Evolutionary conservation across 1,139 yeast genomes (phyloP).

Genomic region (Geotrichum citri-aurantii): DNA sequence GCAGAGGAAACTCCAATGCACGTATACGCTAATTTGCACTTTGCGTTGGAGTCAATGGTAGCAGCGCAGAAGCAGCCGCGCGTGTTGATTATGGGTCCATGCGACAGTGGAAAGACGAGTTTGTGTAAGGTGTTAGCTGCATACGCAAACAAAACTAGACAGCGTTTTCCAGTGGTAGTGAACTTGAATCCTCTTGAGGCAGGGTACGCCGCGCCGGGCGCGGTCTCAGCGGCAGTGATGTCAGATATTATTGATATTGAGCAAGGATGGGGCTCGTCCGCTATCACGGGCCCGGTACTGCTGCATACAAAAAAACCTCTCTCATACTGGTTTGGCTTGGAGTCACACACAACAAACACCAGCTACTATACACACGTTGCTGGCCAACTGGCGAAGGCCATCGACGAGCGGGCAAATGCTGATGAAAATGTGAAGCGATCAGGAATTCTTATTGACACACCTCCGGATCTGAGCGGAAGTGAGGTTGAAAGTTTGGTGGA

Average conservation of each 20-base stretch:
- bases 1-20: constrained; percentile 68
- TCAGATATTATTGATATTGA: constrained; percentile 79
- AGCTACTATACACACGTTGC: constrained; percentile 54
- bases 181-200: constrained; percentile 80
- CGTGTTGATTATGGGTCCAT: constrained; percentile 68
- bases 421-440: constrained; percentile 50
- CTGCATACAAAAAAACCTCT: constrained; percentile 85
- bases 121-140: constrained; percentile 62
- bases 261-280: constrained; percentile 77
- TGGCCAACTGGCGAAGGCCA: constrained; percentile 54
- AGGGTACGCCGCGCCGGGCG: constrained; percentile 76
- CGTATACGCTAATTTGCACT: constrained; percentile 62
- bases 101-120: constrained; percentile 72
- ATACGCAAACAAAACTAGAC: constrained; percentile 68
- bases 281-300: constrained; percentile 79
- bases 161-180: constrained; percentile 55
- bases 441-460: constrained; percentile 81
- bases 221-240: constrained; percentile 76
- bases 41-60: constrained; percentile 54
- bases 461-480: constrained; percentile 37
- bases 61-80: constrained; percentile 43
- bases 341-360: constrained; percentile 51
- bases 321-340: constrained; percentile 75
- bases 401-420: constrained; percentile 47
- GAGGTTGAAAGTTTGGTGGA: constrained; percentile 54